These are phyloP conservation scores for Tylopilus balloui DNA, from an alignment of 768 basidiomycete species.

Conservation along the genomic window DNA sequence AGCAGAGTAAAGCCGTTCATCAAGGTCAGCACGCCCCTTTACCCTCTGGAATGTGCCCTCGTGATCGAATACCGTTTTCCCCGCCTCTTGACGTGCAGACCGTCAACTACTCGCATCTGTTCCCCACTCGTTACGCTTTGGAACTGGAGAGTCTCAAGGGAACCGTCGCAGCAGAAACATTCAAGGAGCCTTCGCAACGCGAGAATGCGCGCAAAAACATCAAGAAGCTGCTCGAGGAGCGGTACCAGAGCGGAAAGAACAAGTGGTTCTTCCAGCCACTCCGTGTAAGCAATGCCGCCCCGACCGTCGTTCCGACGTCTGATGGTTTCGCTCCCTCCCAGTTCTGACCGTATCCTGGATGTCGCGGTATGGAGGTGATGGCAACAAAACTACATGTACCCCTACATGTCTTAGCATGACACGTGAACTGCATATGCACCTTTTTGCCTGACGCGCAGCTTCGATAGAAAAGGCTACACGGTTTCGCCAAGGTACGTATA, in stretches of 20 bases:
- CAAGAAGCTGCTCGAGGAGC: slow-evolving; percentile 95
- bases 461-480: too few relatives aligned
- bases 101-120: slow-evolving; percentile 97
- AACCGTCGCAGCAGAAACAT: slow-evolving; percentile 76
- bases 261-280: slow-evolving; percentile 94
- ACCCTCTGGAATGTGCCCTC: too few relatives aligned
- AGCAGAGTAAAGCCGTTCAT: slow-evolving; percentile 99
- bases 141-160: slow-evolving; percentile 96
- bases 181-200: slow-evolving; percentile 95
- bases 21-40: slow-evolving; percentile 91
- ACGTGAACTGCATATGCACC: slow-evolving; percentile 23
- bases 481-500: neutral
- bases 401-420: slow-evolving; percentile 29
- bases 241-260: slow-evolving; percentile 93
- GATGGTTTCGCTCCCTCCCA: slow-evolving; percentile 6
- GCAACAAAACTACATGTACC: slow-evolving; percentile 39
- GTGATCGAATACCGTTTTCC: neutral
- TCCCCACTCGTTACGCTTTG: slow-evolving; percentile 98
- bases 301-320: neutral
- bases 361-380: slow-evolving; percentile 15
- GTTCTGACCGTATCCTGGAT: slow-evolving; percentile 33
- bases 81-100: too few relatives aligned
- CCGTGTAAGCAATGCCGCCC: slow-evolving; percentile 47
- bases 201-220: slow-evolving; percentile 93
- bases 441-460: neutral